Evolutionary conservation across 331 rosid genomes (phyloP), one percentile per base, ranked within the genome.

Genomic region (Malus hybrid): DNA sequence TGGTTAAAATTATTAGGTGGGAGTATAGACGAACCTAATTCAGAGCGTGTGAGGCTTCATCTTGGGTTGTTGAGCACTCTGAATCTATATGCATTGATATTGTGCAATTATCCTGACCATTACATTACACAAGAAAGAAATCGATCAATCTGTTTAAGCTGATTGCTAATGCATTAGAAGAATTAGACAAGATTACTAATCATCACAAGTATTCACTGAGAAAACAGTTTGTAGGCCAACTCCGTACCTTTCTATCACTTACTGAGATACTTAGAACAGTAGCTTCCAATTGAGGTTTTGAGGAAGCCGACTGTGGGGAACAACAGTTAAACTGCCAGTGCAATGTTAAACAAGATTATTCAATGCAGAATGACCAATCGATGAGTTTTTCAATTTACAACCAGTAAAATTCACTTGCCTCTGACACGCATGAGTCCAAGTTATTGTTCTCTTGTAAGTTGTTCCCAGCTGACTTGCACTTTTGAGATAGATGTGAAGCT

Each of bases 51-150:
- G 76, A 60, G 63, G 62, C 50, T 73, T 82, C 73, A 6, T 55
- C 74, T 78, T 78, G 76, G 63, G 82, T 78, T 15, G 82, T 73
- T 32, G 85, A 78, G 82, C 80, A 63, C 46, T 61, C 82, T 7
- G 77, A 78, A 69, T 75, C 82, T 59, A 70, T 32, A 34, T 78
- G 73, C 16, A 28, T 50, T 27, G 67, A 36, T 9, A 50, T 20
- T 44, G 70, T 54, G 65, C 67, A 24, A 56, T 69, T 46, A 20
- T 75, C 80, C 85, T 82, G 61, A 36, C 48, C 70, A 57, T 33
- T 29, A 31, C 3, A 18, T 28, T 57, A 28, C 52, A 61, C 24
- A 44, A 73, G 68, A 18, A 22, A 42, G 36, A 22, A 22, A 29
- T 60, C 33, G 7, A 57, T 36, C 73, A 5, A 57, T 5, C 7